A percentile compares a stretch with the other conserved stretches of the same genome.
phyloP scores from a whole-genome alignment of 1,139 yeast species.

The Nematodospora anomalae region DNA sequence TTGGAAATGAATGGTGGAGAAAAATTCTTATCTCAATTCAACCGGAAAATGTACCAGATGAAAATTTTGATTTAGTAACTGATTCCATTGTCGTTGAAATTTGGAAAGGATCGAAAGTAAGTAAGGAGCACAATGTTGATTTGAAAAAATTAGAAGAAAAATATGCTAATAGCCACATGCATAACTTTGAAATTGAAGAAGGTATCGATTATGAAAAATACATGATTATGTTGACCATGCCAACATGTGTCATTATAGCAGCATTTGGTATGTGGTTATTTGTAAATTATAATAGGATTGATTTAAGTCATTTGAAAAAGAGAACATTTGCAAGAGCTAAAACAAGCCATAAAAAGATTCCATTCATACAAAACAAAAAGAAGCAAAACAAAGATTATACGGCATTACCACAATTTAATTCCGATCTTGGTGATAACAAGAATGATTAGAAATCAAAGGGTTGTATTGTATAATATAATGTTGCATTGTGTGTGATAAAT shows the following conservation, averaged over 20 bases:
- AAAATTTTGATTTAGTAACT: slow-evolving; percentile 55
- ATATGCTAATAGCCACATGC: slow-evolving; percentile 30
- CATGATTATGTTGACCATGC: slow-evolving; percentile 64
- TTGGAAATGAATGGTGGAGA: slow-evolving; percentile 51
- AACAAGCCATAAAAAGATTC: slow-evolving; percentile 33
- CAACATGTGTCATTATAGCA: slow-evolving; percentile 65
- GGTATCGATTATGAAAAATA: slow-evolving; percentile 66
- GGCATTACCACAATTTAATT: slow-evolving; percentile 31
- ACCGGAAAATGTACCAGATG: slow-evolving; percentile 65
- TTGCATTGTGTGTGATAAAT: not conserved
- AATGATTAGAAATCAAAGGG: slow-evolving; percentile 11
- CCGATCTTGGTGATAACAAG: slow-evolving; percentile 15
- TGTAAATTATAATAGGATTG: slow-evolving; percentile 52
- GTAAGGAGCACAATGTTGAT: slow-evolving; percentile 57
- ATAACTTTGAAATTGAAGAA: slow-evolving; percentile 53
- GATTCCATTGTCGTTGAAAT: slow-evolving; percentile 59
- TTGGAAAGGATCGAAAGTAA: slow-evolving; percentile 57
- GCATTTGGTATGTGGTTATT: slow-evolving; percentile 65
- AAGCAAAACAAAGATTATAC: slow-evolving; percentile 21
- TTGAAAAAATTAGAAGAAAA: slow-evolving; percentile 45
- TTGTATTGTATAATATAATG: too few relatives aligned
- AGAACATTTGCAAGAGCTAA: slow-evolving; percentile 48
- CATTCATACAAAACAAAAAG: slow-evolving; percentile 25
- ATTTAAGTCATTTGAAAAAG: slow-evolving; percentile 51
- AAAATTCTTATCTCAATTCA: slow-evolving; percentile 64